Conservation (phyloP, 163 green algal genomes). For the Scenedesmus sp. region DNA sequence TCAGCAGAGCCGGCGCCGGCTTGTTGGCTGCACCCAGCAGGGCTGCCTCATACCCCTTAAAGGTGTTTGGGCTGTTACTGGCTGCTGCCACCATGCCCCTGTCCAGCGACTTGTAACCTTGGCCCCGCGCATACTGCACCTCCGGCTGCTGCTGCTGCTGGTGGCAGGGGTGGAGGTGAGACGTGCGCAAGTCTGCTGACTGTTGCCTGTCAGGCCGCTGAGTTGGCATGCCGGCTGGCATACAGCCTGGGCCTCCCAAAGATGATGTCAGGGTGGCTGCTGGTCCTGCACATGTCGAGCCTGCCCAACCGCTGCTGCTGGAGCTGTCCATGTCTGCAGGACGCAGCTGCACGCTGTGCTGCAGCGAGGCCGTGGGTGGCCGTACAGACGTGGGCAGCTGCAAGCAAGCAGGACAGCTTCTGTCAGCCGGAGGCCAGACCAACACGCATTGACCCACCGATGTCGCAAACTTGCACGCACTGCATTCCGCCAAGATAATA, state of each 20-base stretch:
- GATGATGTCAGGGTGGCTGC: neutral
- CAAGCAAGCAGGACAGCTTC: neutral
- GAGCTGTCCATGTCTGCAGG: neutral
- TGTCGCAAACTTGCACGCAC: neutral
- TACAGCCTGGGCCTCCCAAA: conserved; percentile 18
- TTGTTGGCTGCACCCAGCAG: conserved; percentile 36
- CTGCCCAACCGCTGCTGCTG: neutral
- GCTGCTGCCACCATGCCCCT: neutral
- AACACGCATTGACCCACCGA: too few species aligned
- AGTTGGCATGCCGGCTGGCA: conserved; percentile 32
- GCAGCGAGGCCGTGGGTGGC: conserved; percentile 36
- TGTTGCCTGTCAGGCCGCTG: neutral
- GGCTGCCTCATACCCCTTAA: conserved; percentile 16
- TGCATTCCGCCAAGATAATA: neutral
- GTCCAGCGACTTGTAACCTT: conserved; percentile 3
- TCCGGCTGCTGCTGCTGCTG: conserved; percentile 24
- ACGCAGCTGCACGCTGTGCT: conserved; percentile 21
- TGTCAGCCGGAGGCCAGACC: too few species aligned
- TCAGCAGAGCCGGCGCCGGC: neutral
- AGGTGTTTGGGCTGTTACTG: neutral
- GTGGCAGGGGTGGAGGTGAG: neutral
- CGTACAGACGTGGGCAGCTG: conserved; percentile 29
- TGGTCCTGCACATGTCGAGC: neutral
- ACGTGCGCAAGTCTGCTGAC: neutral
- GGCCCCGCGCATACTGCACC: conserved; percentile 22